Conservation (phyloP, 805 yeast species). For the Wickerhamiella azymoides region DNA sequence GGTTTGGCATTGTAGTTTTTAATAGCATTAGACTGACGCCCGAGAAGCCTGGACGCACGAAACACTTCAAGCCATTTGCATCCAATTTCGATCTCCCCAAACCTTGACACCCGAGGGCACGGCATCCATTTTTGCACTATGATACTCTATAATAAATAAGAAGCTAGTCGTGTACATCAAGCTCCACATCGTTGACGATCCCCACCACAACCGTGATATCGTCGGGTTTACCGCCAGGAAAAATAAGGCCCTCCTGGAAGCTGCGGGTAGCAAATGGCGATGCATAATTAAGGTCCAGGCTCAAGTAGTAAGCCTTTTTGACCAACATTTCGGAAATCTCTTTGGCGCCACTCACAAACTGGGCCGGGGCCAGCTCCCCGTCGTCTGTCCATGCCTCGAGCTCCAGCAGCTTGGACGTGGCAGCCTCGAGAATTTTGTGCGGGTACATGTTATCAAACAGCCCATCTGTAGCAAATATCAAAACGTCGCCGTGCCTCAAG, state of each 20-base stretch:
- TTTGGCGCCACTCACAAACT: conserved; percentile 27
- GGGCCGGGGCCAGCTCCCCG: conserved; percentile 17
- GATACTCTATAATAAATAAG: not conserved
- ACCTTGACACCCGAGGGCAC: no score
- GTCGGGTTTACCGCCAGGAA: conserved; percentile 89
- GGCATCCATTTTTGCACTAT: no score
- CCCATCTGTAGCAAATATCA: conserved; percentile 87
- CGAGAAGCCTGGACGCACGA: no score
- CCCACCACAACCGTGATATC: conserved; percentile 78
- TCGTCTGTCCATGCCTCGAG: conserved; percentile 24
- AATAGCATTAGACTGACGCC: no score
- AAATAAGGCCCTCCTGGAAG: conserved; percentile 48
- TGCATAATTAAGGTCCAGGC: conserved; percentile 59
- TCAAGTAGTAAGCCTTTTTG: conserved; percentile 47
- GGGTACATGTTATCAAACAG: conserved; percentile 71
- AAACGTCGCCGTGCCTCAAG: conserved; percentile 55
- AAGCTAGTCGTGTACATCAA: not conserved
- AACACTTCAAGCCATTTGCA: no score
- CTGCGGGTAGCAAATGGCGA: conserved; percentile 73
- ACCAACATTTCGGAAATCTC: conserved; percentile 45
- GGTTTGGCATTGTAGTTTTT: not conserved
- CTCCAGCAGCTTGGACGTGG: conserved; percentile 39
- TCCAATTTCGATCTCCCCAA: no score
- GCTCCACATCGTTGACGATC: conserved; percentile 29
- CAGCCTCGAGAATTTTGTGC: conserved; percentile 54